Evolutionary conservation across 2,329 filamentous ascomycete species (phyloP).

Genomic region (Aotearoamyces nothofagi): DNA sequence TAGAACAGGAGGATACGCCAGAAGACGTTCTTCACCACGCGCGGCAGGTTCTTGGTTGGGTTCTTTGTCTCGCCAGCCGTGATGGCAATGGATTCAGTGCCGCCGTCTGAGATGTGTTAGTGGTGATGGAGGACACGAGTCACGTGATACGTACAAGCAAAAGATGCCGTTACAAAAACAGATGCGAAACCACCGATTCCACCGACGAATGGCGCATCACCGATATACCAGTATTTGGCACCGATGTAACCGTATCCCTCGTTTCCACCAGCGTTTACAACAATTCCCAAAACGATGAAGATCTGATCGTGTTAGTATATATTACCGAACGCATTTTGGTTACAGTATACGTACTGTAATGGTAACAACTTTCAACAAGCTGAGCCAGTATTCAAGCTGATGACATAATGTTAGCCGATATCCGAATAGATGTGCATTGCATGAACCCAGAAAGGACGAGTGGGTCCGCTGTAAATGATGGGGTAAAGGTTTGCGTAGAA

Average conservation of each 20-base stretch:
- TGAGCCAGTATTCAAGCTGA: conserved; percentile 41
- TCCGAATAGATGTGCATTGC: too few species aligned
- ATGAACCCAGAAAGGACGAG: too few species aligned
- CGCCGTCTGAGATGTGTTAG: too few species aligned
- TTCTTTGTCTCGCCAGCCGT: conserved; percentile 52
- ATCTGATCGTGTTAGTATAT: conserved; percentile 20
- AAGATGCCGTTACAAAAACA: conserved; percentile 45
- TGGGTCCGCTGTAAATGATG: too few species aligned
- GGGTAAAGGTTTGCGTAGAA: too few species aligned
- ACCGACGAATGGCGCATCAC: conserved; percentile 45
- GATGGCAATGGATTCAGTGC: conserved; percentile 49
- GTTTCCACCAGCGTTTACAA: conserved; percentile 42
- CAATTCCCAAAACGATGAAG: conserved; percentile 49
- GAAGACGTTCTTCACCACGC: conserved; percentile 50
- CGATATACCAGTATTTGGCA: conserved; percentile 38
- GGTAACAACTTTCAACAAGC: conserved; percentile 34
- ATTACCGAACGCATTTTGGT: too few species aligned
- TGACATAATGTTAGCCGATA: too few species aligned
- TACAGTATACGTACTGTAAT: conserved; percentile 25
- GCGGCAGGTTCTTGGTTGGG: conserved; percentile 42
- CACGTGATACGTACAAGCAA: conserved; percentile 44
- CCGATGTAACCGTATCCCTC: conserved; percentile 37
- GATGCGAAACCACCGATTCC: conserved; percentile 52
- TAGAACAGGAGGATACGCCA: conserved; percentile 36
- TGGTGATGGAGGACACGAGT: too few species aligned